A percentile compares a stretch with the other conserved stretches of the same genome.
Conservation (phyloP, 2,329 filamentous ascomycete species). For the Fusarium anguioides region DNA sequence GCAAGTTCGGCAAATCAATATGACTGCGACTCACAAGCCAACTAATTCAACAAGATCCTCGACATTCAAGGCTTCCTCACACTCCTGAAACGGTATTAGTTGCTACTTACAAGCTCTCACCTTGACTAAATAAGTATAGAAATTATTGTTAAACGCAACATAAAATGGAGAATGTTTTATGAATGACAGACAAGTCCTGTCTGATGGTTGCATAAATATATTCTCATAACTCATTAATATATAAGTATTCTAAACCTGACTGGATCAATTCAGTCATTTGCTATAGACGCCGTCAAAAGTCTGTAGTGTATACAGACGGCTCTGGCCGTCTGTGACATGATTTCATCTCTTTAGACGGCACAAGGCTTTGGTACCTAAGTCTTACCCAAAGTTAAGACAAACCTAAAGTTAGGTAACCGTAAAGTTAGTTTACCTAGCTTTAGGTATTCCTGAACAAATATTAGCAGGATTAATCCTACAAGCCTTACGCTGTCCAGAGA, state of each 20-base stretch:
- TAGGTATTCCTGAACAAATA: no score
- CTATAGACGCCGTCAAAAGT: neutral
- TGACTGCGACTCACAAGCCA: neutral
- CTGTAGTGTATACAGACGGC: neutral
- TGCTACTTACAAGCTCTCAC: no score
- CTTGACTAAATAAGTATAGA: neutral
- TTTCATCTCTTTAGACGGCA: neutral
- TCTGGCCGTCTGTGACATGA: neutral
- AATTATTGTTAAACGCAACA: neutral
- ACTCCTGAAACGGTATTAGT: no score
- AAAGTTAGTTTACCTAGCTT: no score
- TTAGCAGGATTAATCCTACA: no score
- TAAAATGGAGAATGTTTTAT: neutral
- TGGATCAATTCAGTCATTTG: neutral
- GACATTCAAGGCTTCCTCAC: neutral
- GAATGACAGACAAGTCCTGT: neutral
- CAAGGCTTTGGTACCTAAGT: no score
- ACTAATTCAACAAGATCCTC: neutral
- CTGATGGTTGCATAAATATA: neutral
- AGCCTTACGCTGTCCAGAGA: no score
- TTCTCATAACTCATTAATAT: constrained; percentile 21
- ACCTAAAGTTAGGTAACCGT: no score
- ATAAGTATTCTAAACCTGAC: neutral
- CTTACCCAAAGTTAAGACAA: neutral
- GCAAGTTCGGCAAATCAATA: neutral